A percentile compares a stretch with the other conserved stretches of the same genome.
phyloP scores from a whole-genome alignment of 495 filamentous ascomycete species.

The Tuber borchii region DNA sequence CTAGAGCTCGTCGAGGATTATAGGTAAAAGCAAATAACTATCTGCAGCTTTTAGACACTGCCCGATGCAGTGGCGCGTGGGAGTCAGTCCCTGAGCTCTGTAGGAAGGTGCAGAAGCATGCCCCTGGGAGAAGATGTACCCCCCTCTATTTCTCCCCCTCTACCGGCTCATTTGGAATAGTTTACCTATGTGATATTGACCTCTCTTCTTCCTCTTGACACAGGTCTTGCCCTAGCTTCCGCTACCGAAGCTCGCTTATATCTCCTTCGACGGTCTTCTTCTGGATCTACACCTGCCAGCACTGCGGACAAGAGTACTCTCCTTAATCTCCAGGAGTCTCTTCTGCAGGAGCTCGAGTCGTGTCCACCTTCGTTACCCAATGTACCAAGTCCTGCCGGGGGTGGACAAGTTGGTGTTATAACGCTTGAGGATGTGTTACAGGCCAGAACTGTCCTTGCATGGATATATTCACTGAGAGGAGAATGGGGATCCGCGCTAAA shows the following conservation, averaged over 20 bases:
- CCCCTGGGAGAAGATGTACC: conserved; percentile 77
- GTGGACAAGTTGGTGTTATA: conserved; percentile 30
- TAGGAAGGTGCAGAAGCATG: conserved; percentile 90
- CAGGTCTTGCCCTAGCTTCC: conserved; percentile 37
- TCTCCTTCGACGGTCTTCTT: conserved; percentile 21
- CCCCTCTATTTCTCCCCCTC: conserved; percentile 13
- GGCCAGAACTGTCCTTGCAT: conserved; percentile 37
- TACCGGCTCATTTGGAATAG: background rate
- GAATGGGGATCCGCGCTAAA: conserved; percentile 35
- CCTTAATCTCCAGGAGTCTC: conserved; percentile 18
- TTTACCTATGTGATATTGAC: conserved; percentile 18
- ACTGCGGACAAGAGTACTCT: conserved; percentile 19
- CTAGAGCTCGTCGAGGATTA: conserved; percentile 1
- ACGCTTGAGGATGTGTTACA: conserved; percentile 39
- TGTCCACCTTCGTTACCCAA: conserved; percentile 15
- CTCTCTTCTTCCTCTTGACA: background rate
- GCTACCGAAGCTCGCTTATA: conserved; percentile 35
- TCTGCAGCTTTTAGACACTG: conserved; percentile 69
- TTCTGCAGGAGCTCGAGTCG: conserved; percentile 27
- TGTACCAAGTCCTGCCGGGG: conserved; percentile 34
- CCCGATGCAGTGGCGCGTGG: conserved; percentile 84
- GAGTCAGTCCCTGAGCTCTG: conserved; percentile 77
- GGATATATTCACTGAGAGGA: conserved; percentile 32
- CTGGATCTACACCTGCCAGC: conserved; percentile 7
- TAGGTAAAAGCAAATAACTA: conserved; percentile 73